A percentile compares a stretch with the other conserved stretches of the same genome.
phyloP scores from a whole-genome alignment of 148 eudicot genomes.

The Arctostaphylos glauca region DNA sequence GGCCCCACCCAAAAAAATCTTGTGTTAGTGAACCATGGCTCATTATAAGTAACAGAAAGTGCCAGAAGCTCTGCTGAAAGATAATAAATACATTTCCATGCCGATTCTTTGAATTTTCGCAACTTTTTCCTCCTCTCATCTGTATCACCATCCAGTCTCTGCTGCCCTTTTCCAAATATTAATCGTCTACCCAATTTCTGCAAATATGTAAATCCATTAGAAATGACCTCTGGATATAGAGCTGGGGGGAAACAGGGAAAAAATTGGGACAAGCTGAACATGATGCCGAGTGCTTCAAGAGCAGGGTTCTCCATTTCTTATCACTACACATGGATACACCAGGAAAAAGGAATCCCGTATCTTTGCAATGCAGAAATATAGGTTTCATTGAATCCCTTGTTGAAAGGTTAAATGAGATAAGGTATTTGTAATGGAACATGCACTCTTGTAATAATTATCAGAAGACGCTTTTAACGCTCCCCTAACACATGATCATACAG shows the following conservation, averaged over 20 bases:
- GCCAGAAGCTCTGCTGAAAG: slow-evolving; percentile 84
- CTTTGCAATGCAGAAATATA: not conserved
- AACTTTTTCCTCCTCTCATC: slow-evolving; percentile 57
- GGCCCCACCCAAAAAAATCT: slow-evolving; percentile 81
- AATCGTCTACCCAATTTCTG: slow-evolving; percentile 70
- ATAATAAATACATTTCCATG: slow-evolving; percentile 88
- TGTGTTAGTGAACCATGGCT: slow-evolving; percentile 82
- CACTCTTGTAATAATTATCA: not conserved
- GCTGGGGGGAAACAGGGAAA: not conserved
- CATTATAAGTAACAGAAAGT: slow-evolving; percentile 65
- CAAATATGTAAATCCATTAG: slow-evolving; percentile 29
- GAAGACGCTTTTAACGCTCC: not conserved
- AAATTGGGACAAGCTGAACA: not conserved
- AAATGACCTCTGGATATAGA: slow-evolving; percentile 1
- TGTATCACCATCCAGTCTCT: slow-evolving; percentile 36
- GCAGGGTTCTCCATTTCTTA: not conserved
- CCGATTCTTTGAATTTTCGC: slow-evolving; percentile 88
- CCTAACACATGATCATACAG: not conserved
- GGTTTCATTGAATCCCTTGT: not conserved
- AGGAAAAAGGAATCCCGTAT: not conserved
- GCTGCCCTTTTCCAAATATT: slow-evolving; percentile 57
- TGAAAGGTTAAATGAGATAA: not conserved
- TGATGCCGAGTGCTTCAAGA: not conserved
- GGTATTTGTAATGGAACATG: not conserved
- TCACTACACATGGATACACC: not conserved